Evolutionary conservation across 352 stramenopile genomes (phyloP).

Genomic region (Pythium sukuiense): DNA sequence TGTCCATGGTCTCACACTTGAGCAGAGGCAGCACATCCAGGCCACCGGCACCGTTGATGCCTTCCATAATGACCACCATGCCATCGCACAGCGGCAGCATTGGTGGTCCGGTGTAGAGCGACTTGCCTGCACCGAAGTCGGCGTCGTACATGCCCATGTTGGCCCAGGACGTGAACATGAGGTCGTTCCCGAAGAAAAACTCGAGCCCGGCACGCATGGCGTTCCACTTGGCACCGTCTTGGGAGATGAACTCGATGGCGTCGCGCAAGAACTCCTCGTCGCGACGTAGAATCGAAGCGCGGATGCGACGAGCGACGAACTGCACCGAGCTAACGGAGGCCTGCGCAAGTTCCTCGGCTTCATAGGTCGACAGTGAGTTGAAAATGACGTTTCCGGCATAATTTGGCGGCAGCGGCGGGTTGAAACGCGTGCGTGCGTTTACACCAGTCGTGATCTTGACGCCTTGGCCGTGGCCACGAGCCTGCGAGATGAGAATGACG

Average conservation of each 20-base stretch:
- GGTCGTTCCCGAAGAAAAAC: constrained; percentile 49
- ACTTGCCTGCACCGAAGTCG: constrained; percentile 38
- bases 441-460: constrained; percentile 51
- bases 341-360: constrained; percentile 27
- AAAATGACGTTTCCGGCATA: constrained; percentile 60
- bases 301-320: constrained; percentile 38
- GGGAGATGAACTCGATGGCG: constrained; percentile 46
- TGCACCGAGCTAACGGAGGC: constrained; percentile 22
- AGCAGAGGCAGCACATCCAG: constrained; percentile 52
- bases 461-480: constrained; percentile 40
- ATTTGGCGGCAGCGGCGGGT: constrained; percentile 41
- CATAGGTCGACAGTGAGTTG: constrained; percentile 45
- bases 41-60: constrained; percentile 31
- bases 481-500: constrained; percentile 46
- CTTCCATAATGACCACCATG: constrained; percentile 52
- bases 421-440: constrained; percentile 46
- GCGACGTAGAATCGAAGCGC: constrained; percentile 40
- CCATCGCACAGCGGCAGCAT: constrained; percentile 38
- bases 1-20: constrained; percentile 36
- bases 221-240: constrained; percentile 30
- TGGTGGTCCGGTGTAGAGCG: constrained; percentile 43
- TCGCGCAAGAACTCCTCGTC: constrained; percentile 47
- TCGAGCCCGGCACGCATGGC: constrained; percentile 41
- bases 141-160: constrained; percentile 68
- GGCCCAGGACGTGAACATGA: constrained; percentile 63